Percentiles rank a stretch among this genome's conserved stretches.
Conservation (phyloP, 1,139 yeast genomes). For the Yamadazyma aaseri region DNA sequence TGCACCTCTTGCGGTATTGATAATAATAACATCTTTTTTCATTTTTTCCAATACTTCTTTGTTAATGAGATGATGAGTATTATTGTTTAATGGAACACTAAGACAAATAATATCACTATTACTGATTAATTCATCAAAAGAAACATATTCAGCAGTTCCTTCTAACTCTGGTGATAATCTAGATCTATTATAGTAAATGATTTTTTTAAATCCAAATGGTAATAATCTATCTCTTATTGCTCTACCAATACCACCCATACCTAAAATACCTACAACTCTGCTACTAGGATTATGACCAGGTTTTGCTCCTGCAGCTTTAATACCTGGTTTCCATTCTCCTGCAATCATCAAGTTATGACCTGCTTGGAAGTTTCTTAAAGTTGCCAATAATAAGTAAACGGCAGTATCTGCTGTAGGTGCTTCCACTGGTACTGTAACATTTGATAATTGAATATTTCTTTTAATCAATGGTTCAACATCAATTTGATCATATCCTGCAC, state of each 20-base stretch:
- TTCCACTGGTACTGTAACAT: conserved; percentile 72
- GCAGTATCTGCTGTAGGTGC: conserved; percentile 84
- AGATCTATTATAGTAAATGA: conserved; percentile 61
- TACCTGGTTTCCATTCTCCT: conserved; percentile 57
- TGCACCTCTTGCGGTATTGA: conserved; percentile 75
- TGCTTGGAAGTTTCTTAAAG: conserved; percentile 62
- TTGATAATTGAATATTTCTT: conserved; percentile 62
- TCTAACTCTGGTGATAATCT: conserved; percentile 55
- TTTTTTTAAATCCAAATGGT: conserved; percentile 63
- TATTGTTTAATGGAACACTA: conserved; percentile 58
- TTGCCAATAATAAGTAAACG: conserved; percentile 60
- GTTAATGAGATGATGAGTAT: conserved; percentile 60
- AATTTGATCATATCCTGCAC: conserved; percentile 93
- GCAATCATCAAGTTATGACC: conserved; percentile 44
- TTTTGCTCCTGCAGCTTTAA: conserved; percentile 25
- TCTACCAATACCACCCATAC: conserved; percentile 79
- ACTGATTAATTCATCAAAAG: conserved; percentile 54
- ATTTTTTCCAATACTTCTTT: conserved; percentile 51
- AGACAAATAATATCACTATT: conserved; percentile 59
- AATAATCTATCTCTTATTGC: conserved; percentile 59
- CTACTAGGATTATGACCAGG: conserved; percentile 55
- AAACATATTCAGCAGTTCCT: conserved; percentile 53
- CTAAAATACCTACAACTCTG: conserved; percentile 63
- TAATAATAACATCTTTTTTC: conserved; percentile 63
- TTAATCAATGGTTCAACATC: conserved; percentile 53